A percentile compares a stretch with the other conserved stretches of the same genome.
Evolutionary conservation across 1,139 yeast genomes (phyloP).

Genomic region (Debaryomyces udenii): DNA sequence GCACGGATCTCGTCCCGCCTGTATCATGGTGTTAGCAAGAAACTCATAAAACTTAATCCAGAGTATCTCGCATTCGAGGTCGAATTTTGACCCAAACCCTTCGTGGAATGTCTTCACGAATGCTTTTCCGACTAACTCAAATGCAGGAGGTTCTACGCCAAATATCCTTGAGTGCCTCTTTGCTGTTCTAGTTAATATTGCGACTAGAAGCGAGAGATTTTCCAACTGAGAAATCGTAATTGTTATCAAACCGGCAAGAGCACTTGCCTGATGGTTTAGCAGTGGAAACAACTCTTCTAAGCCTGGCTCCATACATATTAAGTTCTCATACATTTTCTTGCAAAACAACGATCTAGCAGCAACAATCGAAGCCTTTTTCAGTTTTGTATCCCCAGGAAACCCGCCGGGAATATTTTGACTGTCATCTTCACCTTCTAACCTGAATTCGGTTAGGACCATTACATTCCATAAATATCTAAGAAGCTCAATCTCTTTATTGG

Average conservation of each 20-base stretch:
- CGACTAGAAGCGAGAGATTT: conserved; percentile 51
- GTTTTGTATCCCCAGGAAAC: conserved; percentile 11
- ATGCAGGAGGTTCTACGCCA: conserved; percentile 75
- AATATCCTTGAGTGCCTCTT: conserved; percentile 76
- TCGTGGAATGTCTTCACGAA: conserved; percentile 73
- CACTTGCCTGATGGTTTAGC: conserved; percentile 69
- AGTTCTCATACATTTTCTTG: conserved; percentile 63
- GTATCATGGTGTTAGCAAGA: conserved; percentile 66
- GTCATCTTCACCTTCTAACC: neutral
- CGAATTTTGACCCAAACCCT: conserved; percentile 53
- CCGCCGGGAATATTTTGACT: neutral
- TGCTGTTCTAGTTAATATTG: conserved; percentile 64
- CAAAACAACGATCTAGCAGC: conserved; percentile 56
- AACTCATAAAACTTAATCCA: conserved; percentile 71
- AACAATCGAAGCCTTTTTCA: conserved; percentile 21
- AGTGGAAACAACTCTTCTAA: conserved; percentile 64
- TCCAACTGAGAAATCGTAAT: conserved; percentile 55
- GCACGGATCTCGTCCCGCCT: conserved; percentile 57
- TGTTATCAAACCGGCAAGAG: conserved; percentile 81
- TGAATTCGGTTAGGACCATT: conserved; percentile 36
- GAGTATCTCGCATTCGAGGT: conserved; percentile 57
- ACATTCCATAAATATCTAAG: conserved; percentile 48
- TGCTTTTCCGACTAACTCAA: conserved; percentile 80
- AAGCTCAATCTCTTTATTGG: conserved; percentile 30
- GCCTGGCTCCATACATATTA: conserved; percentile 54